Percentiles rank a stretch among this genome's conserved stretches.
These are phyloP conservation scores for Parietaria judaica DNA, from an alignment of 306 rosid species.

Conservation along the genomic window DNA sequence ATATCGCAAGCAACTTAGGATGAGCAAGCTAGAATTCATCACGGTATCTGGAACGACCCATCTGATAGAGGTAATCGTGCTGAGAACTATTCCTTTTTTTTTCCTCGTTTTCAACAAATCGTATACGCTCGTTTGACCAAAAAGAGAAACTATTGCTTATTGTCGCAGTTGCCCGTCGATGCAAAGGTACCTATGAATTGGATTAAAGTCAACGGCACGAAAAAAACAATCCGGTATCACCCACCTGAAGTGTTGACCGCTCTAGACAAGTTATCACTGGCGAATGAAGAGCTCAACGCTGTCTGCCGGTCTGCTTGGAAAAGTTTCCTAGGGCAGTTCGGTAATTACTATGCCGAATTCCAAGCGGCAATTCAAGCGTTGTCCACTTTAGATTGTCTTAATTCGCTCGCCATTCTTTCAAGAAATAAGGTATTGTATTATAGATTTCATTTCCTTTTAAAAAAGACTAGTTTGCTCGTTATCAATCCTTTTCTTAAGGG, in stretches of 20 bases:
- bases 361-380: slow-evolving; percentile 84
- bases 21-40: slow-evolving; percentile 57
- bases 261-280: slow-evolving; percentile 58
- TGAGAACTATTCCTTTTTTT: background rate
- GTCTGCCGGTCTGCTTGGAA: slow-evolving; percentile 79
- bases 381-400: slow-evolving; percentile 84
- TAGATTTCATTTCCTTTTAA: slow-evolving; percentile 4
- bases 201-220: slow-evolving; percentile 80
- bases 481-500: background rate
- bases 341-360: slow-evolving; percentile 64
- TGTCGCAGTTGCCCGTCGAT: slow-evolving; percentile 52
- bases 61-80: slow-evolving; percentile 66
- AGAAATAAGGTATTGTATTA: slow-evolving; percentile 61
- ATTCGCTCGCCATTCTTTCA: slow-evolving; percentile 84
- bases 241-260: slow-evolving; percentile 85
- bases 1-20: slow-evolving; percentile 66
- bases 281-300: slow-evolving; percentile 63
- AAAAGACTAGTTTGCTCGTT: background rate
- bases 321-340: slow-evolving; percentile 59
- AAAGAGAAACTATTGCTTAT: background rate
- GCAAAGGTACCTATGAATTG: slow-evolving; percentile 78
- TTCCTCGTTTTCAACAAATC: background rate
- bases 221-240: slow-evolving; percentile 82
- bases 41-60: slow-evolving; percentile 79
- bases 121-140: background rate